Conservation (phyloP, 495 filamentous ascomycete genomes). For the Neurospora sp. region DNA sequence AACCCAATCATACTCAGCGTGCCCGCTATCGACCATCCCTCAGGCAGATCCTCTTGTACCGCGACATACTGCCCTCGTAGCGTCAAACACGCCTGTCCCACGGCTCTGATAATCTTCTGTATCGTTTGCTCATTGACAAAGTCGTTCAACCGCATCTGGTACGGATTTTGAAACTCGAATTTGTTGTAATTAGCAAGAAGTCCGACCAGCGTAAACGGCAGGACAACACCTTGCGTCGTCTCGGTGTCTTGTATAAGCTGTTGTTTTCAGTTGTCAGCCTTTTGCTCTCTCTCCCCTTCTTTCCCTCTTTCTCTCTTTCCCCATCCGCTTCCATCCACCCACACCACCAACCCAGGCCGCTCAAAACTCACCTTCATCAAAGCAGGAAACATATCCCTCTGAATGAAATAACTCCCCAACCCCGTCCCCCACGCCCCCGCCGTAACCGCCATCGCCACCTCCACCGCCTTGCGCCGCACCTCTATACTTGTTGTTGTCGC, state of each 20-base stretch:
- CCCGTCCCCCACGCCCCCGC: conserved; percentile 91
- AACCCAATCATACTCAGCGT: conserved; percentile 82
- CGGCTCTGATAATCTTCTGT: conserved; percentile 64
- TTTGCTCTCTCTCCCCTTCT: not conserved
- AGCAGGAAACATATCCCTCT: conserved; percentile 86
- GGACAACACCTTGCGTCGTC: conserved; percentile 46
- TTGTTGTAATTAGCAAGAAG: conserved; percentile 98
- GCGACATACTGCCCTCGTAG: conserved; percentile 69
- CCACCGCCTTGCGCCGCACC: conserved; percentile 67
- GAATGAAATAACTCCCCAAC: conserved; percentile 88
- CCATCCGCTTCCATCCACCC: no score
- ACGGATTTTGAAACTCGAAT: conserved; percentile 97
- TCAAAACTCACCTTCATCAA: conserved; percentile 69
- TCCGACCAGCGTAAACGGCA: conserved; percentile 76
- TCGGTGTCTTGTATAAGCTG: conserved; percentile 84
- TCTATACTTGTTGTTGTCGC: conserved; percentile 37
- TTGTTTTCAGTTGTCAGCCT: conserved; percentile 1
- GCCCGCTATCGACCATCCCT: conserved; percentile 75
- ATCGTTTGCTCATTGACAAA: conserved; percentile 91
- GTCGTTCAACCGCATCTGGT: conserved; percentile 88
- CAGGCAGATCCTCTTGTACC: conserved; percentile 85
- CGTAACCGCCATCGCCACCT: conserved; percentile 72
- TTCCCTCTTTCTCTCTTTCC: not conserved
- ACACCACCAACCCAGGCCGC: not conserved
- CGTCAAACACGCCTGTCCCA: conserved; percentile 57